Percentiles rank a stretch among this genome's conserved stretches.
Evolutionary conservation across 1,284 basidiomycete species (phyloP).

Genomic region (Omphalotus olearius): DNA sequence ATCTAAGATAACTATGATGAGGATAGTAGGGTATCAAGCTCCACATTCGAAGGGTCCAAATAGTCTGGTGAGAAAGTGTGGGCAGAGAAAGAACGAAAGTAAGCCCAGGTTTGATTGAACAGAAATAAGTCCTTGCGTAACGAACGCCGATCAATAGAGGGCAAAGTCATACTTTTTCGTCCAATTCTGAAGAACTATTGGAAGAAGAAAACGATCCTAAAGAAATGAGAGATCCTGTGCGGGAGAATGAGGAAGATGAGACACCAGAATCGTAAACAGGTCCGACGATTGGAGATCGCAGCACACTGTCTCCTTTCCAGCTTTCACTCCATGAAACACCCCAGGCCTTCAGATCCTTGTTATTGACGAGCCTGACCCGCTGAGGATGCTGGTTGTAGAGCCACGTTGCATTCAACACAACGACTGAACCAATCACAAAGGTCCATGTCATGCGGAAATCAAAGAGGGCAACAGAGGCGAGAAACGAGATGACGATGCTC

Average conservation of each 20-base stretch:
- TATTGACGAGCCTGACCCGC: slow-evolving; percentile 22
- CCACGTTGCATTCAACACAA: slow-evolving; percentile 87
- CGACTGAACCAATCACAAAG: slow-evolving; percentile 77
- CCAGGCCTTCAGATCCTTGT: slow-evolving; percentile 13
- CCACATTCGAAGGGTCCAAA: background rate
- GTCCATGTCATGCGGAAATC: slow-evolving; percentile 82
- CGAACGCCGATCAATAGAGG: background rate
- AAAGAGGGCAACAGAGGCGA: slow-evolving; percentile 86
- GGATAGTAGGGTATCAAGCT: no score
- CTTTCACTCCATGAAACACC: slow-evolving; percentile 26
- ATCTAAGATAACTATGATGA: no score
- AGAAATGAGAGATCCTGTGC: slow-evolving; percentile 13
- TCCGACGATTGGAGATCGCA: slow-evolving; percentile 17
- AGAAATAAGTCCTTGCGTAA: background rate
- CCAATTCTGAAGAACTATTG: slow-evolving; percentile 3
- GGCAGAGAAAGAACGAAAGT: background rate
- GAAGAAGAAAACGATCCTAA: slow-evolving; percentile 9
- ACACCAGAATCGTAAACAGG: slow-evolving; percentile 14
- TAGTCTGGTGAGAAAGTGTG: background rate
- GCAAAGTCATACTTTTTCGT: slow-evolving; percentile 1
- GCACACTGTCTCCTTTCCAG: slow-evolving; percentile 21
- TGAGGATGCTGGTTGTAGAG: slow-evolving; percentile 74
- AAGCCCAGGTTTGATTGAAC: background rate
- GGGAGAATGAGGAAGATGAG: slow-evolving; percentile 18
- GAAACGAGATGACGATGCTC: slow-evolving; percentile 90